These are phyloP conservation scores for Madurella mycetomatis DNA, from an alignment of 2,329 filamentous ascomycete genomes.

Conservation along the genomic window DNA sequence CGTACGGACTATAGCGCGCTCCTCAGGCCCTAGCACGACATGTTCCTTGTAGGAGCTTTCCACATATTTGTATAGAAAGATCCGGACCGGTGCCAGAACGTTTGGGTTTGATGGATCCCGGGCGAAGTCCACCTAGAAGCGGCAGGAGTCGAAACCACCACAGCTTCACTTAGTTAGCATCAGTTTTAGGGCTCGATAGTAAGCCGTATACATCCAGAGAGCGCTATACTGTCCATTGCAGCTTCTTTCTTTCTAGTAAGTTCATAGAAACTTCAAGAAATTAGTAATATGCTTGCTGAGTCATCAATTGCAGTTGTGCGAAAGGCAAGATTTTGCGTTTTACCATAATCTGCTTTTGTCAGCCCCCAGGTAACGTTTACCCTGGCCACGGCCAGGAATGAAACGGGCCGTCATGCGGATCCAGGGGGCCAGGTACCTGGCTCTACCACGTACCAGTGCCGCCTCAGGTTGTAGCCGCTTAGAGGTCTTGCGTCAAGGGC, in stretches of 20 bases:
- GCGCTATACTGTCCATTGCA: not conserved
- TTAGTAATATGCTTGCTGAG: no score
- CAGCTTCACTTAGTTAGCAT: constrained; percentile 2
- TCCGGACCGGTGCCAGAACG: not conserved
- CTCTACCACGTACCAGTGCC: no score
- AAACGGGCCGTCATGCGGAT: no score
- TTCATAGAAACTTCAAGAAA: constrained; percentile 4
- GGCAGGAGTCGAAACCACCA: not conserved
- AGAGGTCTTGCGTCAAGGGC: no score
- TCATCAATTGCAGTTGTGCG: no score
- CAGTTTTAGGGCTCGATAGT: not conserved
- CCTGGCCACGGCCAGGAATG: no score
- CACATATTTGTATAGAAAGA: constrained; percentile 3
- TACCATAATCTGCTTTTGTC: no score
- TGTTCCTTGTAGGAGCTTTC: constrained; percentile 3
- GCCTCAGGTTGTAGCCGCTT: no score
- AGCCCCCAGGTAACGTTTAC: no score
- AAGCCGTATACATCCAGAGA: not conserved
- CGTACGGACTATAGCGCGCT: constrained; percentile 1
- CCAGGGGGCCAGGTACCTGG: no score
- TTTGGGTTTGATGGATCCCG: not conserved
- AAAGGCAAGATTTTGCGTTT: no score
- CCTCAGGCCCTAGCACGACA: constrained; percentile 4
- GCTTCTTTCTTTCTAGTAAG: not conserved
- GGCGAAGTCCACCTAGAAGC: constrained; percentile 8